These are phyloP conservation scores for Fusarium sterilihyphosum DNA, from an alignment of 2,329 filamentous ascomycete genomes.

Conservation along the genomic window DNA sequence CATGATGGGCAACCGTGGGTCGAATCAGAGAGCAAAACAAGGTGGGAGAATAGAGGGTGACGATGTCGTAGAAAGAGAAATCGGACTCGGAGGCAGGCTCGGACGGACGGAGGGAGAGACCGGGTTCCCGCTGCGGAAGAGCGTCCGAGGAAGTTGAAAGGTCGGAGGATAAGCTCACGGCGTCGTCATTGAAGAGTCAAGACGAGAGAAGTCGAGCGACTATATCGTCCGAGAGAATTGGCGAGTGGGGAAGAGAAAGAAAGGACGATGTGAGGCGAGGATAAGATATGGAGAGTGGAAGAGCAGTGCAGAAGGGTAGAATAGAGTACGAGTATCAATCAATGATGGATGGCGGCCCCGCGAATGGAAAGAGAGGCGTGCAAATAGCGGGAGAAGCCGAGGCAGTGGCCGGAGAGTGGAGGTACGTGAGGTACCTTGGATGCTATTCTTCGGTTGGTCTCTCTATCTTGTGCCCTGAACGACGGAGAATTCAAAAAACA, in stretches of 20 bases:
- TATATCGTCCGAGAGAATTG: constrained; percentile 24
- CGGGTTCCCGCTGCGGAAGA: constrained; percentile 36
- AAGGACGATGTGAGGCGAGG: constrained; percentile 29
- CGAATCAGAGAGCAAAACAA: constrained; percentile 19
- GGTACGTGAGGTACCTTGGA: constrained; percentile 3
- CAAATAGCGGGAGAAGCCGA: constrained; percentile 43
- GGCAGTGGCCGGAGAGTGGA: constrained; percentile 32
- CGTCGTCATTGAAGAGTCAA: constrained; percentile 43
- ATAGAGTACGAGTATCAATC: constrained; percentile 2
- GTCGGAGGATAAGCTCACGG: constrained; percentile 38
- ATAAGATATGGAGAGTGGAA: constrained; percentile 24
- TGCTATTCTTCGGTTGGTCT: constrained; percentile 7
- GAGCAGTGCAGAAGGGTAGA: neutral
- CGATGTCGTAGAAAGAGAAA: constrained; percentile 9
- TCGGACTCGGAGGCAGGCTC: constrained; percentile 41
- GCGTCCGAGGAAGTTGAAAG: constrained; percentile 35
- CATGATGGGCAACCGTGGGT: constrained; percentile 63
- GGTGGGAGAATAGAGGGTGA: constrained; percentile 2
- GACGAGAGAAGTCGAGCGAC: constrained; percentile 18
- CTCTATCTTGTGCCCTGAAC: constrained; percentile 9
- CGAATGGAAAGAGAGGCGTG: constrained; percentile 33
- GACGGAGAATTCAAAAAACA: constrained; percentile 8
- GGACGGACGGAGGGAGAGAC: constrained; percentile 41
- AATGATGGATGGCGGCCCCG: constrained; percentile 39
- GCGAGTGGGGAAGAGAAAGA: constrained; percentile 1